Evolutionary conservation across 371 early-diverging fungal genomes (phyloP), one percentile per base, ranked within the genome.

Genomic region (Lichtheimia ramosa): DNA sequence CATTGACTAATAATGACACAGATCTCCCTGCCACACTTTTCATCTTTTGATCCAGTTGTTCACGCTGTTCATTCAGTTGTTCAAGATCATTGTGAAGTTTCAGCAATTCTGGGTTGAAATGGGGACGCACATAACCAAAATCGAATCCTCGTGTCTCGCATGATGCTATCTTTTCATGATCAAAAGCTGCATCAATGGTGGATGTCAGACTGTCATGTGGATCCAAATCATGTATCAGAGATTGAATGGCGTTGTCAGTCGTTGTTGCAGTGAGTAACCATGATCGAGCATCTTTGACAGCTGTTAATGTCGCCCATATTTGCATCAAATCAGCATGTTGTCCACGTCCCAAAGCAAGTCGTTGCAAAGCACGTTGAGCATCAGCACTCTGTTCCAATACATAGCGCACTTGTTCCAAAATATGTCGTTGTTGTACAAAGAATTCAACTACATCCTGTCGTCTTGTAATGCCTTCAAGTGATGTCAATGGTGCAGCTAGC

Each of bases 391-490:
- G 77, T 5, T 69, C 61, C 41, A 93, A 56, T 21, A 73, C 56
- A 14, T 68, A 54, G 1, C 84, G 75, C 1, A 90, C 58, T 20
- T 81, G 83, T 6, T 75, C 65, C 24, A 86, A 71, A 5, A 87
- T 58, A 23, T 84, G 76, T 5, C 68, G 59, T 23, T 83, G 76
- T 0, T 66, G 23, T n/a, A 61, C 61, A 58, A 92, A 89, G 59
- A 83, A 85, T 51, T 86, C 86, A 2, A 93, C 90, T 54, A 90
- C 63, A 56, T 91, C 86, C 16, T 90, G 72, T 0, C 93, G 77
- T 15, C 62, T 48, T 27, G 85, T 81, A 48, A 93, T 89, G 12
- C 73, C 75, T 48, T 68, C 61, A 0, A 79, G 59, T 7, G 69
- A 75, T 0, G 89, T 87, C 6, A 88, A 70, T 1, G 93, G 93